Conservation (phyloP, 1,284 basidiomycete species). For the Trichosporon faecale region DNA sequence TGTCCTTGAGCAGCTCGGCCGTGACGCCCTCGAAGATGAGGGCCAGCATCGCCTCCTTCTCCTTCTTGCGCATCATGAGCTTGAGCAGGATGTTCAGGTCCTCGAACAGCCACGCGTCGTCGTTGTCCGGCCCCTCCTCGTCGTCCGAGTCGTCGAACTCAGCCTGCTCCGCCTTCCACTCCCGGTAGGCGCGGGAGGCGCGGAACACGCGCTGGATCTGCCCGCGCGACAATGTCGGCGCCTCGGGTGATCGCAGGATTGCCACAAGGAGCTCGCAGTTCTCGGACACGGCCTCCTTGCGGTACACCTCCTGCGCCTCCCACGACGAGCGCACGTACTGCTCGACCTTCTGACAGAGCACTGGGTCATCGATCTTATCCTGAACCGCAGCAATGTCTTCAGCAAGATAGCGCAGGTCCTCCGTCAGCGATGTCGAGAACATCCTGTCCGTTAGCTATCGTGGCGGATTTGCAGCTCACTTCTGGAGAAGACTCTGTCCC, state of each 20-base stretch:
- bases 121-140: slow-evolving; percentile 84
- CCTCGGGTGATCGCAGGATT: slow-evolving; percentile 76
- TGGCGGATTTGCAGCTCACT: not conserved
- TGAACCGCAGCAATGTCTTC: slow-evolving; percentile 82
- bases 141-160: slow-evolving; percentile 77
- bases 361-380: slow-evolving; percentile 81
- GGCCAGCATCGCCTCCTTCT: slow-evolving; percentile 88
- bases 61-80: slow-evolving; percentile 73
- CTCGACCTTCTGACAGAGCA: slow-evolving; percentile 82
- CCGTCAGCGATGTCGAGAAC: slow-evolving; percentile 86
- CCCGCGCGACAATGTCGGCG: slow-evolving; percentile 67
- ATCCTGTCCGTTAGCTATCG: slow-evolving; percentile 60
- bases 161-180: slow-evolving; percentile 65
- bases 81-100: slow-evolving; percentile 76
- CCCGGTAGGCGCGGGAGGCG: slow-evolving; percentile 70
- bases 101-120: slow-evolving; percentile 92
- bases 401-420: slow-evolving; percentile 78
- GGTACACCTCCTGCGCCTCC: slow-evolving; percentile 80
- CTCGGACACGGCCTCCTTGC: slow-evolving; percentile 72
- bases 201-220: slow-evolving; percentile 75
- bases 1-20: slow-evolving; percentile 92
- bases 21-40: slow-evolving; percentile 97
- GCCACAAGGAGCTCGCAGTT: slow-evolving; percentile 74
- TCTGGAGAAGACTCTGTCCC: slow-evolving; percentile 79
- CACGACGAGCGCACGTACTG: slow-evolving; percentile 80